Base-by-base conservation (phyloP, 768 basidiomycete genomes). In the Lyophyllum atratum region DNA sequence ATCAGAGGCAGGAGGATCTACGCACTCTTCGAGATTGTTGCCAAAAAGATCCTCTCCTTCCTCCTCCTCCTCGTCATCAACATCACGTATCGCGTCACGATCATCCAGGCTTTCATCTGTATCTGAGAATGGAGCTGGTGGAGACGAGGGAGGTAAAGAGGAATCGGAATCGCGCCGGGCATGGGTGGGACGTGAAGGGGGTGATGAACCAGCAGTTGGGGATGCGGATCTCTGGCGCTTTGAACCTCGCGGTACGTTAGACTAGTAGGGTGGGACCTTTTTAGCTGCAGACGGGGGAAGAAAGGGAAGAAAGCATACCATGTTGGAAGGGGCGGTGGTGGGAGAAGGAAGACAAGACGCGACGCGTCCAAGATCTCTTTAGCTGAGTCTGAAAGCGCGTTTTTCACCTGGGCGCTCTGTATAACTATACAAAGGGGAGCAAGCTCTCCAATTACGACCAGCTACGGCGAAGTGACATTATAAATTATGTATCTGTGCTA, bases 11-110 rank as follows among this genome's bases (percentile, higher is more conserved):
- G 39, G 28, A 43, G 12, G 37, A 54, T 56, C 47, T 33, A 58
- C 85, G 63, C 68, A 92, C 95, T 80, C 81, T 70, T 90, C 84
- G 56, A 92, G 72, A 49, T 76, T 79, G n/a, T 94, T 86, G 31
- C 81, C 91, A 71, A 95, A 98, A 42, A 99, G 84, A 74, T 98
- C 96, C 71, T 98, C 96, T 34, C 92, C 92, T 22, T 92, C 90
- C n/a, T 82, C 93, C 11, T 89, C 91, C 5, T 85, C 91, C 26
- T 77, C 83, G 3, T 82, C 88, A 50, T 86, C 87, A n/a, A 84
- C 74, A 64, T 89, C 85, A 53, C 70, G 76, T 4, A 90, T 79
- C 1, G 80, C 84, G 61, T 90, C 87, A 10, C 84, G 82, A 57
- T 91, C 90, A 39, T 87, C 86, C 34, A 89, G 54, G 54, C 84